Evolutionary conservation across 1,139 yeast species (phyloP), one percentile per base, ranked within the genome.

Genomic region (Geotrichum australiense): DNA sequence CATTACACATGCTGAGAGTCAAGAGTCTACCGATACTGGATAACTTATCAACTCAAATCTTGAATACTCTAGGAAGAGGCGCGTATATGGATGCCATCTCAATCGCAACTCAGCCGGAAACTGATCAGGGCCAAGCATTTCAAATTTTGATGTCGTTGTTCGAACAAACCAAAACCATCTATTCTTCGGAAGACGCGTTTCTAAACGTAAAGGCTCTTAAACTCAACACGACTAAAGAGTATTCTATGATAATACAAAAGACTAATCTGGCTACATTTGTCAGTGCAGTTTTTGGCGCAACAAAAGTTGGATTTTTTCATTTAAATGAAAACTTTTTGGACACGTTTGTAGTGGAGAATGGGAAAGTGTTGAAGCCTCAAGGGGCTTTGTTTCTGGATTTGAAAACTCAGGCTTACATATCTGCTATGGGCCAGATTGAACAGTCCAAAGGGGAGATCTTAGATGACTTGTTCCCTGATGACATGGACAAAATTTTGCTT

Each of bases 381-480:
- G 87, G 94, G 0, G 78, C 76, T 2, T 63, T 91, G 42, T 86
- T 73, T 53, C 68, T 91, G 41, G 96, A 91, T 53, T 69, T 91
- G 56, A 91, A 91, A 58, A 91, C 98, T 0, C 98, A 91, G 62
- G 96, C 96, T 0, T 91, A 79, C 56, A 87, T 91, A 20, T 80
- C 96, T 0, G 95, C 94, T 0, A 64, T 89, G 49, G 85, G 81
- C 53, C 79, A 84, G 4, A 79, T 78, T 7, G 87, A 80, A 46
- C 63, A 80, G 48, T 70, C 85, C 2, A 71, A 78, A 52, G 72
- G 71, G 47, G 91, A 82, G 41, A 74, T 86, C 7, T 64, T 89
- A 49, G 80, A 84, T 48, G 86, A 80, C 53, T 72, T 89, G 38
- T 81, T 91, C 39, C 59, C 65, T 14, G 68, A 68, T 5, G 71